Conservation (phyloP, 140 eudicot genomes). For the Senecio squalidus region DNA sequence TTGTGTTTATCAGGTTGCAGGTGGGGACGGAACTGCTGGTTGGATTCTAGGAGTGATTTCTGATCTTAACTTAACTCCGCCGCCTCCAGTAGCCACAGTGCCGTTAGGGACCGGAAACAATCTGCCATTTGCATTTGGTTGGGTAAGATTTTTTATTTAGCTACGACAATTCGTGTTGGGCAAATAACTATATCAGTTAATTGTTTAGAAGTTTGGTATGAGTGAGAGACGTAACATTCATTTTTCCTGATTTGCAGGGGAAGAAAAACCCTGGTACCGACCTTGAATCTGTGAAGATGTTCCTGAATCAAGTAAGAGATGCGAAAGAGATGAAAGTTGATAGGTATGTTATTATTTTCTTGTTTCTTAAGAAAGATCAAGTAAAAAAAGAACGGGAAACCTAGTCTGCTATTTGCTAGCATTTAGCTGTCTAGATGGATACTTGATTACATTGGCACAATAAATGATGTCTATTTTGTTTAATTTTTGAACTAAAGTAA, state of each 20-base stretch:
- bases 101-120: constrained; percentile 92
- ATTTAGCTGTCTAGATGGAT: no score
- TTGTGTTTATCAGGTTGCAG: constrained; percentile 66
- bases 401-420: neutral
- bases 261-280: constrained; percentile 85
- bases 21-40: constrained; percentile 98
- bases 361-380: no score
- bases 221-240: constrained; percentile 6
- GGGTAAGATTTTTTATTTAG: constrained; percentile 45
- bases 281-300: constrained; percentile 56
- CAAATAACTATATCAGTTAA: neutral
- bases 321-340: constrained; percentile 88
- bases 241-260: constrained; percentile 50
- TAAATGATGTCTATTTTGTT: constrained; percentile 1
- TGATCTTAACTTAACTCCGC: constrained; percentile 59
- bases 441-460: no score
- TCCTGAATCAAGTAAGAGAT: constrained; percentile 49
- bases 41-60: constrained; percentile 90
- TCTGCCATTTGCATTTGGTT: constrained; percentile 86
- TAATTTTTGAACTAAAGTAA: neutral
- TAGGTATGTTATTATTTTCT: constrained; percentile 37
- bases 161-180: neutral
- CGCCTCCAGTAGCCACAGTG: constrained; percentile 92
- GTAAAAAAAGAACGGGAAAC: neutral
- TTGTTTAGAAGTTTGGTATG: neutral